Percentiles rank a stretch among this genome's conserved stretches.
phyloP scores from a whole-genome alignment of 176 grass and related monocot genomes.

The Ensete ventricosum region DNA sequence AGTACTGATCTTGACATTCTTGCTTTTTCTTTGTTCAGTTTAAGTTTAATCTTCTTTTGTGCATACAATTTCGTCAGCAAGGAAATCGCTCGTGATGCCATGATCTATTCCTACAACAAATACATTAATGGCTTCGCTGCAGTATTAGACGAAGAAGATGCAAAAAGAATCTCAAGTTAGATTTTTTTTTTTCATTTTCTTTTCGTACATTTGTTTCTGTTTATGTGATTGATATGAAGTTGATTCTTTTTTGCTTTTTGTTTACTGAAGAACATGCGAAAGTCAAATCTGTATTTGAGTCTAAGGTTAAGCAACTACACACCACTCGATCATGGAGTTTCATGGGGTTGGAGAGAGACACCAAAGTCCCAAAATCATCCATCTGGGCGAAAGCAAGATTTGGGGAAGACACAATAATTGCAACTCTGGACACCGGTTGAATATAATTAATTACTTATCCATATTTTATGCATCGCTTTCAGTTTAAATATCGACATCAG shows the following conservation, averaged over 20 bases:
- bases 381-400: constrained; percentile 47
- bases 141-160: constrained; percentile 26
- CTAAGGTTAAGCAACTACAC: constrained; percentile 37
- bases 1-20: background rate
- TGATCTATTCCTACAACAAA: constrained; percentile 72
- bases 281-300: constrained; percentile 63
- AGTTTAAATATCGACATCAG: background rate
- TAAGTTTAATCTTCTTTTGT: background rate
- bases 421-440: constrained; percentile 53
- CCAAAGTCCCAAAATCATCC: constrained; percentile 26
- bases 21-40: background rate
- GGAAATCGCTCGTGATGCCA: constrained; percentile 34
- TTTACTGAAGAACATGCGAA: constrained; percentile 26
- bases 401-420: constrained; percentile 57
- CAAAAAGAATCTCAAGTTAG: constrained; percentile 41
- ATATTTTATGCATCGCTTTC: background rate
- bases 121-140: constrained; percentile 83
- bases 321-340: constrained; percentile 83
- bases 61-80: constrained; percentile 22
- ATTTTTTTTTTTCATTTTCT: background rate
- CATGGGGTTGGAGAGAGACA: constrained; percentile 47
- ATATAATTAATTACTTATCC: no score
- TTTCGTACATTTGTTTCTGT: background rate
- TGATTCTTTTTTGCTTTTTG: background rate
- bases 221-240: background rate